Base-by-base conservation (phyloP, 2,329 filamentous ascomycete species). In the Ophiocordyceps australis region DNA sequence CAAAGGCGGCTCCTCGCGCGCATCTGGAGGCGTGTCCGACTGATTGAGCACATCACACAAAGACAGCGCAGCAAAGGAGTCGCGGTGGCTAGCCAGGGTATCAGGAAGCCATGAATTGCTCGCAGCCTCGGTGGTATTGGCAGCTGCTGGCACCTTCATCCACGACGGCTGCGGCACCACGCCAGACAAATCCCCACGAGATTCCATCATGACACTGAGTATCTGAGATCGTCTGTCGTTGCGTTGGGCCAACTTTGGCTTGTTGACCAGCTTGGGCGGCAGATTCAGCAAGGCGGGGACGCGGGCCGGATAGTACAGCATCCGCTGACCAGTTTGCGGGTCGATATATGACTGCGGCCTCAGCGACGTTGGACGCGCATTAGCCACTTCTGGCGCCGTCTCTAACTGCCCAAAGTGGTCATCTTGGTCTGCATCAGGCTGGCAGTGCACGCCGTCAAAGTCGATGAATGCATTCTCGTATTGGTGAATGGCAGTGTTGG, bases 291-390 rank as follows among this genome's bases (percentile, higher is more conserved):
- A 85, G 33, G 78, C 74, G 4, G 89, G 89, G 3, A 98, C 89
- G 2, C 82, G 85, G 4, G 89, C 89, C 10, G 89, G 89, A 46
- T 98, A 98, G 50, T 76, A 95, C 8, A 93, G 70, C 80, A 95
- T 93, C 38, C 74, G 61, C 36, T 86, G 71, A 5, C 71, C 75
- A 2, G 74, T 74, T 15, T 62, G 57, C 2, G 69, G 68, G 40
- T 74, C 61, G 40, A 68, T 51, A 44, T 72, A 74, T 1, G 70
- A 70, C 32, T 65, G 59, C 9, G 68, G 61, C 12, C 53, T 49
- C 3, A 19, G 49, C 43, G 35, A 46, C 42, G 12, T 25, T 27
- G 9, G 32, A 26, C 10, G 21, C 15, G n/a, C 33, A 23, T 34
- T 43, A 32, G 36, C 34, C n/a, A 37, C 19, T 11, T 33, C 29